These are phyloP conservation scores for Aspergillus cejpii DNA, from an alignment of 2,329 filamentous ascomycete species.

Conservation along the genomic window DNA sequence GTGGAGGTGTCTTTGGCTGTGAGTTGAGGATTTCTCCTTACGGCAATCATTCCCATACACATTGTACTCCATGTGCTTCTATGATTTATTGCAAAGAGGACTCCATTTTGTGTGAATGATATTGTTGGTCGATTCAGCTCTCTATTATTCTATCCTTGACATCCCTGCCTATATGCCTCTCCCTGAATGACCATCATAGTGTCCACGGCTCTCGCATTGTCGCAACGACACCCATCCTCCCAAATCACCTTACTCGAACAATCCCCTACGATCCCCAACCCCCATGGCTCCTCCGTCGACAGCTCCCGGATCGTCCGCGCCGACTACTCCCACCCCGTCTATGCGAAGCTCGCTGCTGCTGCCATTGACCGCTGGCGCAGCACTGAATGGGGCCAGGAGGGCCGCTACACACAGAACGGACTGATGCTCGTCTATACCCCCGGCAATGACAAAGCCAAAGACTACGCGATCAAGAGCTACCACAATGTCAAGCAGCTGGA, in stretches of 20 bases:
- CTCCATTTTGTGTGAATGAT: too few relatives aligned
- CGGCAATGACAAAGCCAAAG: constrained; percentile 24
- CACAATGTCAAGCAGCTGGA: constrained; percentile 36
- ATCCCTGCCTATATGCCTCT: not conserved
- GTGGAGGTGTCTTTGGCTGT: constrained; percentile 42
- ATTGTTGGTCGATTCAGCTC: too few relatives aligned
- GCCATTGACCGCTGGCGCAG: constrained; percentile 63
- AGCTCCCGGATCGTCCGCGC: constrained; percentile 57
- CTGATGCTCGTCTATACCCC: constrained; percentile 37
- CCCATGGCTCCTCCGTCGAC: constrained; percentile 55
- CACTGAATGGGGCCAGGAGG: constrained; percentile 40
- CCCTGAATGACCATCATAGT: constrained; percentile 30
- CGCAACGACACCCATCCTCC: constrained; percentile 49
- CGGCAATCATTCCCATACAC: not conserved
- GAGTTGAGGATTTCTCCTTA: constrained; percentile 18
- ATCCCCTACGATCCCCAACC: constrained; percentile 50
- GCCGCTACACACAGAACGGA: constrained; percentile 41
- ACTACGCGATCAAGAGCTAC: constrained; percentile 37
- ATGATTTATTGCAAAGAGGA: not conserved
- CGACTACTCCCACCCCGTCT: constrained; percentile 76
- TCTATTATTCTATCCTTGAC: too few relatives aligned
- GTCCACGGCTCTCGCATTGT: constrained; percentile 63
- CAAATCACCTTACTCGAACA: constrained; percentile 55
- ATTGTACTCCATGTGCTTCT: too few relatives aligned
- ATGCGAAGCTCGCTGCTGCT: constrained; percentile 64